A percentile compares a stretch with the other conserved stretches of the same genome.
phyloP scores from a whole-genome alignment of 2,329 filamentous ascomycete genomes.

The Aspergillus latus region DNA sequence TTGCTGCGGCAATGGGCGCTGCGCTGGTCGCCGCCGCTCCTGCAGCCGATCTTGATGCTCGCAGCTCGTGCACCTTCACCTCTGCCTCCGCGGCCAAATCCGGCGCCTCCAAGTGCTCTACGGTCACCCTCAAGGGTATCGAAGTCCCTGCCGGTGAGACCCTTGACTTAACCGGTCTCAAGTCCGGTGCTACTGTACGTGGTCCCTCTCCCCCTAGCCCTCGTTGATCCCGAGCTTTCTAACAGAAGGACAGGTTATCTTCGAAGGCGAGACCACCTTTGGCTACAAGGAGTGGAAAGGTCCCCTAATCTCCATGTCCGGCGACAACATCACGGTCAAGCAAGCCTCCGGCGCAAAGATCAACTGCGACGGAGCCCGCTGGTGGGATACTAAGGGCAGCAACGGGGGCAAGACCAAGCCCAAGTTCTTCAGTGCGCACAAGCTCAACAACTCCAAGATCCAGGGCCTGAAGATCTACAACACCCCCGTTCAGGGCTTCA shows the following conservation, averaged over 20 bases:
- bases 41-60: slow-evolving; percentile 4
- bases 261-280: slow-evolving; percentile 65
- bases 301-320: slow-evolving; percentile 62
- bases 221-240: neutral
- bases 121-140: slow-evolving; percentile 40
- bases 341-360: slow-evolving; percentile 49
- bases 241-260: slow-evolving; percentile 50
- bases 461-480: slow-evolving; percentile 34
- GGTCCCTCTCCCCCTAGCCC: neutral
- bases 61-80: slow-evolving; percentile 33
- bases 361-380: slow-evolving; percentile 57
- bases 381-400: slow-evolving; percentile 62
- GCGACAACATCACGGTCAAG: slow-evolving; percentile 54
- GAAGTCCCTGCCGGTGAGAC: slow-evolving; percentile 39
- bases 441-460: slow-evolving; percentile 32
- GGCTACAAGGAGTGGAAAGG: slow-evolving; percentile 66
- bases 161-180: slow-evolving; percentile 37
- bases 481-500: slow-evolving; percentile 38
- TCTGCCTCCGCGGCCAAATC: slow-evolving; percentile 29
- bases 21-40: slow-evolving; percentile 17
- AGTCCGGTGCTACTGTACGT: slow-evolving; percentile 33
- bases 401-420: slow-evolving; percentile 65
- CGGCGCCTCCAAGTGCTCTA: slow-evolving; percentile 31
- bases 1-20: slow-evolving; percentile 18
- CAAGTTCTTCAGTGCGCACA: slow-evolving; percentile 58